Base-by-base conservation (phyloP, 768 basidiomycete genomes). In the Roridomyces roridus region DNA sequence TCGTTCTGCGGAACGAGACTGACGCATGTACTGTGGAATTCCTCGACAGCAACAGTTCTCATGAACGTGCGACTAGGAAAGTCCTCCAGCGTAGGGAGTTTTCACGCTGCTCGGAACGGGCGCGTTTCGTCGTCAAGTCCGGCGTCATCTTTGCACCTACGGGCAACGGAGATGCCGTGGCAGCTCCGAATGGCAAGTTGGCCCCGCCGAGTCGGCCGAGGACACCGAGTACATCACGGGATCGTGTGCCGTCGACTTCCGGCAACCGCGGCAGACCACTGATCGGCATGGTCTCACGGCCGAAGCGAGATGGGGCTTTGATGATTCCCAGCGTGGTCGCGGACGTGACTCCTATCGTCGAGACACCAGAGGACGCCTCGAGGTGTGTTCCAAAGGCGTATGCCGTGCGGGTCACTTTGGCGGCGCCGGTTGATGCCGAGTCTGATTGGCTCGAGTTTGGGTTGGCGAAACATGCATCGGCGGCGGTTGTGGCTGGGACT, bases 381-480 rank as follows among this genome's bases (percentile, higher is more conserved):
- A 47, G 45, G 20, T 23, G 43, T 28, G 64, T 74, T 20, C 77
- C 80, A 11, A 70, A 74, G 34, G 77, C 78, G 31, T 89, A 91
- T 61, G 86, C 82, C 18, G 88, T 91, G 43, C 79, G 82, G 23
- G 62, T 89, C 18, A 70, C 60, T 49, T 68, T 91, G 23, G 81
- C 83, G 39, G 81, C 83, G 9, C 88, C 87, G 18, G 70, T 77
- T 14, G 79, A 85, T 29, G 66, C 75, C n/a, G 83, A 83, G 51
- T 81, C 83, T n/a, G 88, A 87, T 46, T 89, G 84, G 85, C 74
- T 92, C 18, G 89, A 91, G 68, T 91, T 92, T 64, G 89, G 89
- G 24, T 74, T 92, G 46, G 85, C 85, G 2, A 74, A 81, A 49
- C 71, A 62, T 36, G 60, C 41, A 31, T 62, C 66, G 42, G 54